Base-by-base conservation (phyloP, 2,329 filamentous ascomycete species). In the Xylaria sp. region DNA sequence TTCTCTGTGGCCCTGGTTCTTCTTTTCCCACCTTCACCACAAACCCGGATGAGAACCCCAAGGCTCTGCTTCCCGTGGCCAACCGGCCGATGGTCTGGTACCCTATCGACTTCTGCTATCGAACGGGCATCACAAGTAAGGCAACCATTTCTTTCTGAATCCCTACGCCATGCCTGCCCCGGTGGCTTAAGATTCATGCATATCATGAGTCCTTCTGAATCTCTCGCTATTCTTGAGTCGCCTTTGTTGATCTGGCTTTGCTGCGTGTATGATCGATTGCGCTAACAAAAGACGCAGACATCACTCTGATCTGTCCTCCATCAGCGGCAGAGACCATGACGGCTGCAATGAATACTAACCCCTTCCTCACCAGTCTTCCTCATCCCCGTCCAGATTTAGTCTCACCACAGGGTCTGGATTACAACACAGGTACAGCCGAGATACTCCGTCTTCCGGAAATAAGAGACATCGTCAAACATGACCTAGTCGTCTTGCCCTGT, bases 81-180 rank as follows among this genome's bases (percentile, higher is more conserved):
- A 94, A 94, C 73, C 78, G 90, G 66, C 90, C 90, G 1, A 94
- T 94, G 90, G 87, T 94, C 51, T 93, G 91, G 89, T 94, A 94
- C 72, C 87, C 90, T 4, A 83, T 94, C 47, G 90, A 93, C 69
- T 93, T 91, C 76, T 93, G 90, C 75, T 89, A 91, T 70, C 85
- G 90, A 44, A 90, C 88, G 73, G 90, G 90, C 66, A 84, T 92
- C 65, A 89, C 87, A 69, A 81, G 88, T 90, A 74, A 74, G 83
- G 74, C 11, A 11, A 1, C 9, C 4, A 35, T 55, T 47, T 54
- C 4, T 30, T 51, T 39, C 48, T 13, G 46, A 11, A 19, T 55
- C 18, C 51, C 2, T 23, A 23, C 2, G n/a, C 13, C 3, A 3
- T 30, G 13, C 42, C 54, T 34, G 10, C 39, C 3, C 42, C 11